phyloP scores from a whole-genome alignment of 2,329 filamentous ascomycete species.

The Curvularia spicifera region DNA sequence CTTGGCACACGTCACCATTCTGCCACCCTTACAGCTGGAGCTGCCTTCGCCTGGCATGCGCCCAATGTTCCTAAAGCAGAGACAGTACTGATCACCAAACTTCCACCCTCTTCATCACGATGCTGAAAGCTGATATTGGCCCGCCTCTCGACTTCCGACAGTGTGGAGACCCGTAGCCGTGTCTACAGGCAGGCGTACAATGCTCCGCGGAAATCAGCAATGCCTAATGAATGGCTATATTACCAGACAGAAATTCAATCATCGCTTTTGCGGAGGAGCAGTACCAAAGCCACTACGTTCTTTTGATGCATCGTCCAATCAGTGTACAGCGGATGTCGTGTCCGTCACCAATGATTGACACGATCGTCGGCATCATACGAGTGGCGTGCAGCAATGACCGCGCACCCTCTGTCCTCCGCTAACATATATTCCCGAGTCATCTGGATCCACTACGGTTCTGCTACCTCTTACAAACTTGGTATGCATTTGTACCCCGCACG shows the following conservation, averaged over 20 bases:
- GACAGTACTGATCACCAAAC: not conserved
- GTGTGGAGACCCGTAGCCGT: not conserved
- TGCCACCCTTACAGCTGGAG: not conserved
- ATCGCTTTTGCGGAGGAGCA: not conserved
- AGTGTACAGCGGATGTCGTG: not conserved
- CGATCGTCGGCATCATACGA: not conserved
- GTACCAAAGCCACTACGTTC: slow-evolving; percentile 4
- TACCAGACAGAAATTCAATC: not conserved
- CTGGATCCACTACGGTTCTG: not conserved
- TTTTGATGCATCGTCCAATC: slow-evolving; percentile 4
- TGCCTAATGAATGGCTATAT: not conserved
- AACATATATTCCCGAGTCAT: not conserved
- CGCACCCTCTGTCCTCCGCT: not conserved
- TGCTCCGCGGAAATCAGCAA: not conserved
- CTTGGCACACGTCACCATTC: slow-evolving; percentile 7
- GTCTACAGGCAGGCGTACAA: not conserved
- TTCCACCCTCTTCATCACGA: not conserved
- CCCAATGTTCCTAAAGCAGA: not conserved
- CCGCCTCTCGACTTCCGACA: not conserved
- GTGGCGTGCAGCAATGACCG: not conserved
- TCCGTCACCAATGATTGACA: not conserved
- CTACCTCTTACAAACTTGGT: not conserved
- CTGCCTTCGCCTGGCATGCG: not conserved
- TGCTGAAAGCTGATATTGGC: not conserved
- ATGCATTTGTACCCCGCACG: not conserved